These are phyloP conservation scores for Leccinum ochraceum DNA, from an alignment of 768 basidiomycete species.

Conservation along the genomic window DNA sequence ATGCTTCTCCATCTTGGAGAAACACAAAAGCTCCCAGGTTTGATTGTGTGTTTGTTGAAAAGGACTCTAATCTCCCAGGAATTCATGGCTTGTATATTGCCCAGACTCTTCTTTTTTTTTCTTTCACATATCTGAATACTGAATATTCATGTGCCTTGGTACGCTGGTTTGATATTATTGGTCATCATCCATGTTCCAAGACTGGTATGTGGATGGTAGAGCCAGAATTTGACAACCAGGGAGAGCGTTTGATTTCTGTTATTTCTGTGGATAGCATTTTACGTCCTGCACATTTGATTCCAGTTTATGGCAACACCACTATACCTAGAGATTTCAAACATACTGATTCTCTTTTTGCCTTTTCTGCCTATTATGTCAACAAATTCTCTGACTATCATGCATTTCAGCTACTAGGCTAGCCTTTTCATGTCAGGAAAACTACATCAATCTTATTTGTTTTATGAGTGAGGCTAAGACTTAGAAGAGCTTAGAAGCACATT, in stretches of 20 bases:
- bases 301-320: neutral
- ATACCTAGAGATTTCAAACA: neutral
- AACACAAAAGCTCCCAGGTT: neutral
- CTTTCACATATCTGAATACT: neutral
- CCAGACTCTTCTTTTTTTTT: neutral
- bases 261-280: neutral
- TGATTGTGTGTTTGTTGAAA: neutral
- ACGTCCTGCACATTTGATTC: neutral
- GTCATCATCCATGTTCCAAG: neutral
- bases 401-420: too few species aligned
- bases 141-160: neutral
- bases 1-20: neutral
- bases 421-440: too few species aligned
- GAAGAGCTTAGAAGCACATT: too few species aligned
- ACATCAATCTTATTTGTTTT: too few species aligned
- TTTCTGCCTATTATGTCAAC: neutral
- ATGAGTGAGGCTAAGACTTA: too few species aligned
- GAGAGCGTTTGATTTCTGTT: neutral
- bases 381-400: neutral
- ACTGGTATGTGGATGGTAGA: neutral
- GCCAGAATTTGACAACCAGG: neutral
- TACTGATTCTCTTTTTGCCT: neutral
- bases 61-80: too few species aligned
- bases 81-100: neutral
- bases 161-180: neutral